Conservation (phyloP, 495 filamentous ascomycete genomes). For the Paragyromitra xinjiangensis region DNA sequence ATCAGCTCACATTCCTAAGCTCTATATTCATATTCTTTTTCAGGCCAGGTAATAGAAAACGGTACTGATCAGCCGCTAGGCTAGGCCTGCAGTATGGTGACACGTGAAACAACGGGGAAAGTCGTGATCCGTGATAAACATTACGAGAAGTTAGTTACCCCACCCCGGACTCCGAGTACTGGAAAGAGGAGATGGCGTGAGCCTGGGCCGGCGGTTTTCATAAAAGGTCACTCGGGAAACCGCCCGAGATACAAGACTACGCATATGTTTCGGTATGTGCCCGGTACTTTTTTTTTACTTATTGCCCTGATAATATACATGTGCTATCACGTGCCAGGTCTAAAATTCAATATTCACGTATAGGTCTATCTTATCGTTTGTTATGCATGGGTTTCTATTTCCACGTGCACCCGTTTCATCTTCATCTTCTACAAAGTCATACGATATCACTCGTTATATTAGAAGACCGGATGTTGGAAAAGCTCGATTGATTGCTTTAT, state of each 20-base stretch:
- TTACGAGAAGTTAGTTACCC: neutral
- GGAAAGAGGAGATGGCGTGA: neutral
- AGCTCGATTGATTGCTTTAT: too few species aligned
- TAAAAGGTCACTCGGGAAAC: neutral
- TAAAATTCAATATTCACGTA: too few species aligned
- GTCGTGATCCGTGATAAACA: neutral
- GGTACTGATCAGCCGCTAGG: neutral
- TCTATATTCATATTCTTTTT: neutral
- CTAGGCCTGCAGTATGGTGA: neutral
- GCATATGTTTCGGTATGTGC: neutral
- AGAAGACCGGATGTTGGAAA: neutral
- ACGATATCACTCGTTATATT: neutral
- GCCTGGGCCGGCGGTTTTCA: neutral
- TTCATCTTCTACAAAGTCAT: neutral
- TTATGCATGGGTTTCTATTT: neutral
- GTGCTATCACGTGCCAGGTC: too few species aligned
- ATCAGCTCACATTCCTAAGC: constrained; percentile 2
- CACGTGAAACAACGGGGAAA: neutral
- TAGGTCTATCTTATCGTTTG: neutral
- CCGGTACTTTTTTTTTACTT: too few species aligned
- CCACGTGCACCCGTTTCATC: neutral
- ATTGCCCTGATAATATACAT: too few species aligned
- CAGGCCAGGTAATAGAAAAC: neutral
- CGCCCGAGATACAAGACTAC: neutral
- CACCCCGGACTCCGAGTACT: neutral